phyloP scores from a whole-genome alignment of 192 early-diverging fungal genomes.

The Podochytrium sp. region DNA sequence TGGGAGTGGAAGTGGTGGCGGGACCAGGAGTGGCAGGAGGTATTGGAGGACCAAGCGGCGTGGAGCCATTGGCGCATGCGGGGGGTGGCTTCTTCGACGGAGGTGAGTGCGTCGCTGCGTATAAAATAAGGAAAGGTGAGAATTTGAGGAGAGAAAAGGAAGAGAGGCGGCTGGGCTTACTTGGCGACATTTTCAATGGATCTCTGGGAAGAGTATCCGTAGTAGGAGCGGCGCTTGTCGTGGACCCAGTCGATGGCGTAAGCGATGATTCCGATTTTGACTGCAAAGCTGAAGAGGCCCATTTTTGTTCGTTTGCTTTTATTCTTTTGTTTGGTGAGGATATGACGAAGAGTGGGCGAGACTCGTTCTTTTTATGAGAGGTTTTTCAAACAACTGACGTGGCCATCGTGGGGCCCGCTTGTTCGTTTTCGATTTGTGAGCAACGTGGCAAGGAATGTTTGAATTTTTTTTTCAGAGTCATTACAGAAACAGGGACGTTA shows the following conservation, averaged over 20 bases:
- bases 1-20: not conserved
- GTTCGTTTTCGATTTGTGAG: not conserved
- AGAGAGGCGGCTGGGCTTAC: not conserved
- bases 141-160: no score
- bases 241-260: slow-evolving; percentile 36
- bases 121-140: not conserved
- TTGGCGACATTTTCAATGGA: not conserved
- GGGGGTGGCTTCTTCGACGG: not conserved
- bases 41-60: not conserved
- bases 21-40: no score
- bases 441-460: not conserved
- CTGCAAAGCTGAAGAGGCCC: slow-evolving; percentile 33
- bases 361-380: not conserved
- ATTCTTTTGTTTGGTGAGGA: not conserved
- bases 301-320: slow-evolving; percentile 20
- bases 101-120: not conserved
- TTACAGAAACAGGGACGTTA: not conserved
- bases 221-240: not conserved
- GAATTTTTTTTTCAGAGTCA: no score
- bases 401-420: no score
- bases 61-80: slow-evolving; percentile 11
- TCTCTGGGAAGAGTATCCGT: not conserved
- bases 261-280: slow-evolving; percentile 32
- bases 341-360: no score
- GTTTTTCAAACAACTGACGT: not conserved